Evolutionary conservation across 371 early-diverging fungal species (phyloP).

Genomic region (Lichtheimia ornata): DNA sequence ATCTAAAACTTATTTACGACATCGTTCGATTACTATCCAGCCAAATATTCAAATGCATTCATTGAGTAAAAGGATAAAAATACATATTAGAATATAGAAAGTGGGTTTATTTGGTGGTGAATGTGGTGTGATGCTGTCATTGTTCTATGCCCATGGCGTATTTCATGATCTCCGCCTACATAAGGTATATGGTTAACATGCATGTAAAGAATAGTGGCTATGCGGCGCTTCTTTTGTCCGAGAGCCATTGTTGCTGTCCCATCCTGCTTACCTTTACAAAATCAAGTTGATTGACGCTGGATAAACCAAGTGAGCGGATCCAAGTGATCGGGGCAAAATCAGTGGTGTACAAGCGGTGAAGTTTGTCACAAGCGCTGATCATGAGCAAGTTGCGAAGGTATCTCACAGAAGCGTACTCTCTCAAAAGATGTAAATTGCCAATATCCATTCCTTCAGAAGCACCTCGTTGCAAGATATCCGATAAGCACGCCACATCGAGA

Average conservation of each 20-base stretch:
- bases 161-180: constrained; percentile 62
- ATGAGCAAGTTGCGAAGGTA: constrained; percentile 81
- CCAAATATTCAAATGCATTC: no score
- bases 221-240: background rate
- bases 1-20: no score
- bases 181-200: background rate
- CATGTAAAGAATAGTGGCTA: background rate
- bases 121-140: background rate
- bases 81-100: no score
- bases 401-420: constrained; percentile 76
- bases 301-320: constrained; percentile 70
- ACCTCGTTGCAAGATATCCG: constrained; percentile 63
- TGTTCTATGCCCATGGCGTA: constrained; percentile 66
- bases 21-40: no score
- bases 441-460: constrained; percentile 79
- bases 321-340: constrained; percentile 62
- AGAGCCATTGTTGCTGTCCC: background rate
- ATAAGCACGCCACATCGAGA: constrained; percentile 78
- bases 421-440: constrained; percentile 64
- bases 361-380: constrained; percentile 82
- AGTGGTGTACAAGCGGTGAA: constrained; percentile 77
- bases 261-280: constrained; percentile 54
- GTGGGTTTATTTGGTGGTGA: no score
- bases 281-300: constrained; percentile 61
- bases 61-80: no score